A percentile compares a stretch with the other conserved stretches of the same genome.
phyloP scores from a whole-genome alignment of 2,329 filamentous ascomycete genomes.

The Penicillium sp. region DNA sequence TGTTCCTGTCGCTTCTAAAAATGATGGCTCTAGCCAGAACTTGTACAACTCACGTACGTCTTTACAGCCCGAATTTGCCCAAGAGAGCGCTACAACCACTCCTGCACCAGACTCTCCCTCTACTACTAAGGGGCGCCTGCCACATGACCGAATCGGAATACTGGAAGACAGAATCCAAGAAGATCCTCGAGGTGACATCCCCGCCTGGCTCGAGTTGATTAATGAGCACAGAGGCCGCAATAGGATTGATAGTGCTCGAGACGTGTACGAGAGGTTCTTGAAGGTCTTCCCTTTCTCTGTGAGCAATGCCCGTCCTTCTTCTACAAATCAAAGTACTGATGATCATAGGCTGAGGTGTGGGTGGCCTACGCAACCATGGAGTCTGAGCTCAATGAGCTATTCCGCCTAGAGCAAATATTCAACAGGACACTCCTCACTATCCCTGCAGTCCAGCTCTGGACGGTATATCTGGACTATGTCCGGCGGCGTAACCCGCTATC shows the following conservation, averaged over 20 bases:
- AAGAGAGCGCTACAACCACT: slow-evolving; percentile 45
- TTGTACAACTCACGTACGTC: slow-evolving; percentile 42
- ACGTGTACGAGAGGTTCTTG: slow-evolving; percentile 83
- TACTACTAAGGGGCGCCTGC: slow-evolving; percentile 59
- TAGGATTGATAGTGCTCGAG: slow-evolving; percentile 79
- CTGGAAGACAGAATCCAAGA: slow-evolving; percentile 91
- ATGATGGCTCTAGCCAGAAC: slow-evolving; percentile 44
- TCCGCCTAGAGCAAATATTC: slow-evolving; percentile 82
- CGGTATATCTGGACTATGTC: slow-evolving; percentile 92
- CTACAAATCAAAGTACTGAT: slow-evolving; percentile 38
- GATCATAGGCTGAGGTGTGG: slow-evolving; percentile 82
- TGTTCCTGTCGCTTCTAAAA: slow-evolving; percentile 52
- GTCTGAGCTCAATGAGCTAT: slow-evolving; percentile 81
- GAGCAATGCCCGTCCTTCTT: slow-evolving; percentile 52
- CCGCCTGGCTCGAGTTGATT: slow-evolving; percentile 89
- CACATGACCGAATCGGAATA: slow-evolving; percentile 75
- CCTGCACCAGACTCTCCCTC: slow-evolving; percentile 52
- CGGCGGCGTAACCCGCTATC: slow-evolving; percentile 87
- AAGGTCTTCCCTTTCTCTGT: slow-evolving; percentile 88
- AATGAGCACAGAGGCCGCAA: slow-evolving; percentile 80
- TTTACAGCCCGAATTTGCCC: slow-evolving; percentile 34
- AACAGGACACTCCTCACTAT: slow-evolving; percentile 76
- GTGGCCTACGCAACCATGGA: slow-evolving; percentile 88
- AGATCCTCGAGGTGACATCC: slow-evolving; percentile 88
- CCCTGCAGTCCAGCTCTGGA: slow-evolving; percentile 87